Percentiles rank a stretch among this genome's conserved stretches.
These are phyloP conservation scores for Knufia fluminis DNA, from an alignment of 2,329 filamentous ascomycete genomes.

Conservation along the genomic window DNA sequence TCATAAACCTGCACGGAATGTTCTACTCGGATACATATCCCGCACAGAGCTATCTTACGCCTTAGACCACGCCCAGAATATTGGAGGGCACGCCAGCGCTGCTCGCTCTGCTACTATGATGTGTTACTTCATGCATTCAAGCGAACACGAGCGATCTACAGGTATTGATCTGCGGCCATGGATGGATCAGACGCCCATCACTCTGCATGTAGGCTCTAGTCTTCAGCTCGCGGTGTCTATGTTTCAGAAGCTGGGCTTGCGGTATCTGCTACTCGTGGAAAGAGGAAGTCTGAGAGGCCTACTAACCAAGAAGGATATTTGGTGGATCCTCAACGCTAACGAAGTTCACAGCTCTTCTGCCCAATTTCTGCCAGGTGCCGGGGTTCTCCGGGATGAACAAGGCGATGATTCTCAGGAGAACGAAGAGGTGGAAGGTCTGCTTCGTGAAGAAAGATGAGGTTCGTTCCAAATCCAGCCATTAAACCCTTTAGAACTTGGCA, in stretches of 20 bases:
- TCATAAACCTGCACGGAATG: slow-evolving; percentile 46
- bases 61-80: slow-evolving; percentile 47
- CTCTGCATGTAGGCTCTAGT: slow-evolving; percentile 64
- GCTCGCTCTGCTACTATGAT: slow-evolving; percentile 56
- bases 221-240: slow-evolving; percentile 82
- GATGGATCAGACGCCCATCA: slow-evolving; percentile 99
- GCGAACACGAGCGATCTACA: slow-evolving; percentile 64
- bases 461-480: not conserved
- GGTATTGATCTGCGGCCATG: slow-evolving; percentile 86
- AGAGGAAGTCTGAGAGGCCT: slow-evolving; percentile 73
- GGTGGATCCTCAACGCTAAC: slow-evolving; percentile 78
- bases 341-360: slow-evolving; percentile 39
- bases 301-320: slow-evolving; percentile 94
- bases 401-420: slow-evolving; percentile 11
- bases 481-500: not conserved
- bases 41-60: slow-evolving; percentile 82
- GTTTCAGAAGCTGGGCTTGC: slow-evolving; percentile 86
- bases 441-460: slow-evolving; percentile 12
- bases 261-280: slow-evolving; percentile 82
- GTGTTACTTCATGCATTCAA: slow-evolving; percentile 75
- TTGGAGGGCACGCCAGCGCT: not conserved
- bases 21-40: slow-evolving; percentile 87
- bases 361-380: slow-evolving; percentile 19
- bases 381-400: slow-evolving; percentile 13
- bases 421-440: slow-evolving; percentile 19